phyloP scores from a whole-genome alignment of 257 asterid genomes.

The Solanum sparsipilum region DNA sequence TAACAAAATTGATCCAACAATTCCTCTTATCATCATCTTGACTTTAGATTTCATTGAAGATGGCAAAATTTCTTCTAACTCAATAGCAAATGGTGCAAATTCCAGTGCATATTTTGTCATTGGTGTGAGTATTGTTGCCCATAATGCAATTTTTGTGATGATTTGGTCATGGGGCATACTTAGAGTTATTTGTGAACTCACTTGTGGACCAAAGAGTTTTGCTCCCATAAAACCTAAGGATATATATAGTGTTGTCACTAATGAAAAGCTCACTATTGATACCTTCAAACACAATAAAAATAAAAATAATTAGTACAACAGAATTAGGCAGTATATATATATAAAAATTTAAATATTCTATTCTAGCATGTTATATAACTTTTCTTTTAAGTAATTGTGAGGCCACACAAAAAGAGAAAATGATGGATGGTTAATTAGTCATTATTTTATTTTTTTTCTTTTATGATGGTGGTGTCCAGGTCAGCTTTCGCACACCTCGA shows the following conservation, averaged over 20 bases:
- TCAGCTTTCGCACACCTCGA: too few relatives aligned
- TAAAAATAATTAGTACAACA: not conserved
- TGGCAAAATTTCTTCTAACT: constrained; percentile 45
- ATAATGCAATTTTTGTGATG: constrained; percentile 52
- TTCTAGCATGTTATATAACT: not conserved
- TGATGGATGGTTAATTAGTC: not conserved
- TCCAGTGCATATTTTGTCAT: constrained; percentile 72
- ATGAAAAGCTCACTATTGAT: constrained; percentile 53
- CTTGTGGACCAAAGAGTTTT: constrained; percentile 54
- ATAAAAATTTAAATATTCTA: too few relatives aligned
- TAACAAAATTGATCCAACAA: constrained; percentile 43
- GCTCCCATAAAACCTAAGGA: constrained; percentile 66
- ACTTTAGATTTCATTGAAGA: constrained; percentile 27
- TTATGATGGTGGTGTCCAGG: too few relatives aligned
- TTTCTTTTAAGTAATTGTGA: too few relatives aligned
- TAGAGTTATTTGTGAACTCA: constrained; percentile 55
- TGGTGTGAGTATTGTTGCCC: constrained; percentile 65
- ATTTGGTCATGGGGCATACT: constrained; percentile 44
- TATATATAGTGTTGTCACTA: constrained; percentile 43
- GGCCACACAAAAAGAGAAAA: not conserved
- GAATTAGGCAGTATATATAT: not conserved
- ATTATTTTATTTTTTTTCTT: too few relatives aligned
- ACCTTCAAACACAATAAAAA: constrained; percentile 23
- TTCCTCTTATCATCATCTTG: constrained; percentile 39
- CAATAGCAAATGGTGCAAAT: constrained; percentile 61